Evolutionary conservation across 495 filamentous ascomycete species (phyloP), one percentile per base, ranked within the genome.

Genomic region (Xylaria acuta): DNA sequence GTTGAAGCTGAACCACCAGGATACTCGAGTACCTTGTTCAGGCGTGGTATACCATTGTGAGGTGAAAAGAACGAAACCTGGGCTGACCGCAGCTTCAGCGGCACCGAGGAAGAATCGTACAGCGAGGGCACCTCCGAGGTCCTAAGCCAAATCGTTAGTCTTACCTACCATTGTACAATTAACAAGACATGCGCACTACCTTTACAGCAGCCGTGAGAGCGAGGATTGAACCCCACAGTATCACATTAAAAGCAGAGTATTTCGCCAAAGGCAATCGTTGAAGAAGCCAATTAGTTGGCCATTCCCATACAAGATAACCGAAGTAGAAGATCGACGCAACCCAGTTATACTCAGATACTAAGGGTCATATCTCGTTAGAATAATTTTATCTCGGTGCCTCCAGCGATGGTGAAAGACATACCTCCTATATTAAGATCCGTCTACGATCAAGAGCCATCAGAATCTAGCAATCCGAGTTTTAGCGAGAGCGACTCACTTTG

Each of bases 1-100:
- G 69, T 91, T 91, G 78, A 89, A 90, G 74, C 86, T 87, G 79
- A 90, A 91, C 88, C 88, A 92, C 72, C 89, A 85, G 40, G 86
- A 87, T 30, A 87, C 85, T 0, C 89, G 84, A 34, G 78, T 80
- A 12, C 86, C 87, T 72, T 90, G 88, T 77, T 92, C 89, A 72
- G 78, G 71, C 72, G 87, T 86, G 5, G 88, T 90, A 68, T 90
- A 91, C 88, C 89, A 91, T 81, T 90, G 77, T n/a, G 85, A 87
- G 3, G 89, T 90, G 71, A 92, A 82, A 9, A 91, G 80, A 1
- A 88, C 89, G 74, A 92, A 91, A 1, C 87, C 90, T 9, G 89
- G 90, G 11, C 88, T 90, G 5, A 91, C 88, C 2, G 88, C 86
- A 0, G 89, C 86, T 78, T 92, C 90, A 64, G 88, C 89, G 18